phyloP scores from a whole-genome alignment of 2,329 filamentous ascomycete species.

The Xylariaceae sp. region DNA sequence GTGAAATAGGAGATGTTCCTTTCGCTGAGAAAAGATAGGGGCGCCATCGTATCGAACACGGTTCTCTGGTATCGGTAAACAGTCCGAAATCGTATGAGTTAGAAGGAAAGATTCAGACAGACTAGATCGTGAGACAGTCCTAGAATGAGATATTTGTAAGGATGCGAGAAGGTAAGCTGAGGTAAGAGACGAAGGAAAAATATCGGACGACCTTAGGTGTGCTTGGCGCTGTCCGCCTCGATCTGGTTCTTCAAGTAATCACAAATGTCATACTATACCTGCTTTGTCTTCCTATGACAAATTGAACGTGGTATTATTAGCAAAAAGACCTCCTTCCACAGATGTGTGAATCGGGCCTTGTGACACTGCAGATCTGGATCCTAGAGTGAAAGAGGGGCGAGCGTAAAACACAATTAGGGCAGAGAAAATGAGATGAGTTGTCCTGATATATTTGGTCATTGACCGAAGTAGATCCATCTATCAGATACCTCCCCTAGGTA shows the following conservation, averaged over 20 bases:
- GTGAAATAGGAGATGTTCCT: conserved; percentile 33
- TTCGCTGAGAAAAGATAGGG: conserved; percentile 24
- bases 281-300: too few relatives aligned
- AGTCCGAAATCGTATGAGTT: neutral
- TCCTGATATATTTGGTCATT: neutral
- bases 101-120: neutral
- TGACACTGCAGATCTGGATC: neutral
- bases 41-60: conserved; percentile 22
- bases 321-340: too few relatives aligned
- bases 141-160: neutral
- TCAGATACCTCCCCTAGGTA: neutral
- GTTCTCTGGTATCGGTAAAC: neutral
- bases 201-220: neutral
- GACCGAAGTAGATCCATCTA: neutral
- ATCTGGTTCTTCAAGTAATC: neutral
- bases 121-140: neutral
- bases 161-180: neutral
- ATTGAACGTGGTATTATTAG: too few relatives aligned
- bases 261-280: too few relatives aligned
- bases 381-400: neutral
- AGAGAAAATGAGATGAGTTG: neutral
- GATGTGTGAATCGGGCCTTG: neutral
- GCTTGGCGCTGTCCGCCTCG: neutral
- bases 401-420: neutral
- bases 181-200: neutral